A percentile compares a stretch with the other conserved stretches of the same genome.
phyloP scores from a whole-genome alignment of 495 filamentous ascomycete genomes.

The Cercophora samala region DNA sequence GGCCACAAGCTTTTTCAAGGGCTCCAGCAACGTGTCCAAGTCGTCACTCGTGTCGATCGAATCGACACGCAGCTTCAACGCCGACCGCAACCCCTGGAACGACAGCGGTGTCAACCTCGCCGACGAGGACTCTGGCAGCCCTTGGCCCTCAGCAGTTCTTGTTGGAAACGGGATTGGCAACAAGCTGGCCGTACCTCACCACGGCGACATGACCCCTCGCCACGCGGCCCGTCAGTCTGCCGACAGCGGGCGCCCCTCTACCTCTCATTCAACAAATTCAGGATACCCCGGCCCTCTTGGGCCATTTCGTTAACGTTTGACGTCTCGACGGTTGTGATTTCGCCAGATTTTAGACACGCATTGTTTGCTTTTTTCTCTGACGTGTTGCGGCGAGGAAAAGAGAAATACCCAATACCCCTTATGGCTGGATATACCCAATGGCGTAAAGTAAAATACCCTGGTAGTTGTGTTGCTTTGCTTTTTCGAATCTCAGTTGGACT shows the following conservation, averaged over 20 bases:
- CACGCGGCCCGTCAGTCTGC: slow-evolving; percentile 76
- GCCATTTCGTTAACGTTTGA: slow-evolving; percentile 68
- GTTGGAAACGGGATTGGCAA: slow-evolving; percentile 63
- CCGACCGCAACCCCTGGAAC: slow-evolving; percentile 95
- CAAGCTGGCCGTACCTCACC: slow-evolving; percentile 63
- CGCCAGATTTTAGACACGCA: slow-evolving; percentile 40
- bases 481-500: slow-evolving; percentile 51
- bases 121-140: slow-evolving; percentile 68
- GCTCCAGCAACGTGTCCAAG: slow-evolving; percentile 89
- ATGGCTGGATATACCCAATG: slow-evolving; percentile 57
- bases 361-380: slow-evolving; percentile 22
- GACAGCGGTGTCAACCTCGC: slow-evolving; percentile 90
- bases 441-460: slow-evolving; percentile 47
- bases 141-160: slow-evolving; percentile 54
- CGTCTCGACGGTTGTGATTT: slow-evolving; percentile 37
- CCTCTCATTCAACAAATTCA: slow-evolving; percentile 88
- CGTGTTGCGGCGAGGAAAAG: slow-evolving; percentile 31
- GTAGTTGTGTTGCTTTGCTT: slow-evolving; percentile 39
- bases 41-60: slow-evolving; percentile 92
- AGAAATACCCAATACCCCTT: slow-evolving; percentile 41
- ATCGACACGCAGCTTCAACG: slow-evolving; percentile 76
- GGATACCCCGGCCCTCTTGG: slow-evolving; percentile 82
- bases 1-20: slow-evolving; percentile 79
- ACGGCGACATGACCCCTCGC: slow-evolving; percentile 76
- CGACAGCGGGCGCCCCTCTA: slow-evolving; percentile 87